A percentile compares a stretch with the other conserved stretches of the same genome.
Conservation (phyloP, 345 rosid genomes). For the Arabidopsis arenosa region DNA sequence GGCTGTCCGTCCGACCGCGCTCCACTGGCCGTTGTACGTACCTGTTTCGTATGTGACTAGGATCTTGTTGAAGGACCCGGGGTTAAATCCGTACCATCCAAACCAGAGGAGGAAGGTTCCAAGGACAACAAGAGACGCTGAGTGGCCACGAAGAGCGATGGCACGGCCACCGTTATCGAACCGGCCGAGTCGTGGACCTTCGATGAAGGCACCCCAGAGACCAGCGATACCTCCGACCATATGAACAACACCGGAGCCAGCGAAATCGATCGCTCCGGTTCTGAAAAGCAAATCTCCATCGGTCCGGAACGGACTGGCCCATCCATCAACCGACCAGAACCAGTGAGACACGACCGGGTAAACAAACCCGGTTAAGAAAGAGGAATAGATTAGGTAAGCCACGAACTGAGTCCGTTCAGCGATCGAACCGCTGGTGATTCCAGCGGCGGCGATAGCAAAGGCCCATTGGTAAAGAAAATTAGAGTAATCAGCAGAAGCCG, state of each 20-base stretch:
- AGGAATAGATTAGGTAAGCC: conserved; percentile 57
- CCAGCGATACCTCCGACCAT: conserved; percentile 72
- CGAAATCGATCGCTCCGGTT: conserved; percentile 53
- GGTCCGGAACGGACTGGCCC: conserved; percentile 49
- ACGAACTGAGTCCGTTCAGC: conserved; percentile 94
- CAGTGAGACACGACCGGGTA: conserved; percentile 55
- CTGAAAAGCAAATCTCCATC: conserved; percentile 48
- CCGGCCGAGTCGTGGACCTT: conserved; percentile 47
- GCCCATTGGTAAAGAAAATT: conserved; percentile 53
- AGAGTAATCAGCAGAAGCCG: conserved; percentile 38
- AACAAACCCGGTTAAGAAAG: conserved; percentile 55
- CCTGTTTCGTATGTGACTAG: conserved; percentile 43
- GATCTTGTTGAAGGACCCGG: conserved; percentile 64
- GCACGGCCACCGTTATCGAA: conserved; percentile 42
- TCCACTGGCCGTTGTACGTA: conserved; percentile 77
- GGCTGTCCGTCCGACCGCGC: conserved; percentile 77
- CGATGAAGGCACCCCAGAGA: conserved; percentile 46
- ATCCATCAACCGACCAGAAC: conserved; percentile 56
- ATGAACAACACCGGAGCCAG: conserved; percentile 53
- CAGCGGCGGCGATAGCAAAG: conserved; percentile 57
- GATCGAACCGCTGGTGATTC: conserved; percentile 62
- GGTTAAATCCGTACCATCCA: conserved; percentile 84
- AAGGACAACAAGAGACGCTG: conserved; percentile 45
- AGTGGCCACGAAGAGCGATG: conserved; percentile 44
- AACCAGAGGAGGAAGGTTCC: conserved; percentile 48